These are phyloP conservation scores for Oropetium thomaeum DNA, from an alignment of 176 grass and related monocot genomes.

Conservation along the genomic window DNA sequence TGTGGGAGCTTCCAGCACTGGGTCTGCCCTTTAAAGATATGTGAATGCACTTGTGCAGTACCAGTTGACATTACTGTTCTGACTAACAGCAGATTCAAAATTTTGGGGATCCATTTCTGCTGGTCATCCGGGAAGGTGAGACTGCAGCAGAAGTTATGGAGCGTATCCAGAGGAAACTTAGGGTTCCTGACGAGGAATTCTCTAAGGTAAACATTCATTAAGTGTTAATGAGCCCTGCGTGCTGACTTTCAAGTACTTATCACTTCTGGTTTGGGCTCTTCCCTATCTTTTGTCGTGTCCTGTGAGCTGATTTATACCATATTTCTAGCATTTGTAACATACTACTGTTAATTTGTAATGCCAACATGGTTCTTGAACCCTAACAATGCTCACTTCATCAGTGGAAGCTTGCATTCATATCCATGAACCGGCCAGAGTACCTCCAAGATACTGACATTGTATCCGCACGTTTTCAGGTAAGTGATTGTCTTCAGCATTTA, in stretches of 20 bases:
- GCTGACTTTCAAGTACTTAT: background rate
- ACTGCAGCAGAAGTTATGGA: slow-evolving; percentile 59
- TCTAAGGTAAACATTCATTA: slow-evolving; percentile 56
- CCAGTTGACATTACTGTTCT: slow-evolving; percentile 23
- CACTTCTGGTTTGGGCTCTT: background rate
- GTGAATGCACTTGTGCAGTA: background rate
- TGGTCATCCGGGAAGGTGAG: slow-evolving; percentile 73
- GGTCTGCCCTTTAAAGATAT: too few relatives aligned
- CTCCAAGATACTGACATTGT: slow-evolving; percentile 63
- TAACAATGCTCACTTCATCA: slow-evolving; percentile 37
- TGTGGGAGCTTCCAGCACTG: too few relatives aligned
- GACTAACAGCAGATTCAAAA: slow-evolving; percentile 62
- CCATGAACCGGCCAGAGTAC: slow-evolving; percentile 67
- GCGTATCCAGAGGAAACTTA: slow-evolving; percentile 66
- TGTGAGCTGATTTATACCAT: background rate
- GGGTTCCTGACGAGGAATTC: slow-evolving; percentile 63
- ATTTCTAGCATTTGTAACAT: background rate
- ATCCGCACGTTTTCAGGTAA: slow-evolving; percentile 70
- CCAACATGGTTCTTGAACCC: slow-evolving; percentile 5
- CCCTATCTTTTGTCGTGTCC: background rate
- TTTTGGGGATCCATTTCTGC: slow-evolving; percentile 79
- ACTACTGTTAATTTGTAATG: background rate
- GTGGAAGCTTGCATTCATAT: slow-evolving; percentile 78
- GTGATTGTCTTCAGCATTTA: slow-evolving; percentile 26
- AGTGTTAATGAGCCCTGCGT: background rate